phyloP scores from a whole-genome alignment of 106 monocot genomes.

The Ottelia alismoides region DNA sequence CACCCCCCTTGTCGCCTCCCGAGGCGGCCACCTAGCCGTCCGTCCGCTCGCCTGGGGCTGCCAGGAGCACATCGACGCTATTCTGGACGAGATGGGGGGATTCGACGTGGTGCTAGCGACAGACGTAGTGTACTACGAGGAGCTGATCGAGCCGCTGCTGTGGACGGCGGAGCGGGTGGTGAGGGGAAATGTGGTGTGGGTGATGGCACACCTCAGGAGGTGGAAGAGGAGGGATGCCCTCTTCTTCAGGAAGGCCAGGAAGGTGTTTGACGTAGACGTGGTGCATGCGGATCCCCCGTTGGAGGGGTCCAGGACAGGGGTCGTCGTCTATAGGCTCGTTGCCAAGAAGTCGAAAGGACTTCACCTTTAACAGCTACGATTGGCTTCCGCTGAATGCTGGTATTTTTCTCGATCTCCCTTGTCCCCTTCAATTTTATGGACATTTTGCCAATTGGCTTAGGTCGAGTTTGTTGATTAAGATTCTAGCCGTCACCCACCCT shows the following conservation, averaged over 20 bases:
- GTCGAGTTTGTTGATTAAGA: too few species aligned
- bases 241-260: conserved; percentile 23
- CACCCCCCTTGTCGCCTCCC: conserved; percentile 19
- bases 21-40: conserved; percentile 35
- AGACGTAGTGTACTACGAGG: conserved; percentile 67
- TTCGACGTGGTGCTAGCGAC: conserved; percentile 67
- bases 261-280: conserved; percentile 8
- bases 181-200: conserved; percentile 4
- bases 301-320: conserved; percentile 6
- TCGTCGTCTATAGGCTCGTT: conserved; percentile 13
- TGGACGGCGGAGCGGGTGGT: conserved; percentile 6
- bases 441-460: too few species aligned
- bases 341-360: too few species aligned
- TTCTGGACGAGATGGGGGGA: neutral
- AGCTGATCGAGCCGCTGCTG: conserved; percentile 16
- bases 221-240: conserved; percentile 20
- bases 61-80: conserved; percentile 2
- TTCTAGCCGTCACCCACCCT: too few species aligned
- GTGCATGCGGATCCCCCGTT: conserved; percentile 12
- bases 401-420: too few species aligned
- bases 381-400: too few species aligned
- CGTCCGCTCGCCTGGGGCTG: conserved; percentile 50
- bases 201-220: conserved; percentile 24
- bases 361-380: too few species aligned
- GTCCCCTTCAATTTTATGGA: too few species aligned